Evolutionary conservation across 208 protist species (phyloP).

Genomic region (Trypanosoma avium): DNA sequence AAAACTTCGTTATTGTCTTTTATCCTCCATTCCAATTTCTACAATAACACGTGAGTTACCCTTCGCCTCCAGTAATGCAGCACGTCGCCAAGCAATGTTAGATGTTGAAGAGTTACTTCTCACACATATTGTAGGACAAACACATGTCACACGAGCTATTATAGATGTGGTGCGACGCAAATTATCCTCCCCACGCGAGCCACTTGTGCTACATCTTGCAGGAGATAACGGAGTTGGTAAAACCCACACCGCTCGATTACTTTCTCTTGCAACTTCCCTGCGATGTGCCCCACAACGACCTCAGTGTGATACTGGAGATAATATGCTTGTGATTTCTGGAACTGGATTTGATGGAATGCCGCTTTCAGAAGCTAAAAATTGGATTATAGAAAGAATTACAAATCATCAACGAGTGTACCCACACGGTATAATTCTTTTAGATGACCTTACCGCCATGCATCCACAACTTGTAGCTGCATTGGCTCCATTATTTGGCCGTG

Average conservation of each 20-base stretch:
- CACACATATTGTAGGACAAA: slow-evolving; percentile 49
- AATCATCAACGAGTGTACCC: slow-evolving; percentile 53
- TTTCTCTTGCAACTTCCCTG: slow-evolving; percentile 63
- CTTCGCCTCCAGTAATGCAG: slow-evolving; percentile 38
- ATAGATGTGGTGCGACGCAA: slow-evolving; percentile 54
- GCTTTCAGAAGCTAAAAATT: slow-evolving; percentile 7
- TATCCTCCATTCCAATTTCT: slow-evolving; percentile 5
- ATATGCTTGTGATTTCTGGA: slow-evolving; percentile 62
- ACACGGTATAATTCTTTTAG: slow-evolving; percentile 77
- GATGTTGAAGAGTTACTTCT: slow-evolving; percentile 51
- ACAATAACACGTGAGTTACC: slow-evolving; percentile 44
- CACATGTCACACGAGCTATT: slow-evolving; percentile 49
- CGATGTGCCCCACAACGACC: slow-evolving; percentile 24
- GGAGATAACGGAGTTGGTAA: slow-evolving; percentile 87
- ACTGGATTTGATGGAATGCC: slow-evolving; percentile 54
- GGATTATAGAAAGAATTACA: slow-evolving; percentile 50
- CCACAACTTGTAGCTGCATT: slow-evolving; percentile 49
- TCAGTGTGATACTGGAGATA: slow-evolving; percentile 63
- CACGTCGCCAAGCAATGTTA: slow-evolving; percentile 38
- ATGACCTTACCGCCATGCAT: slow-evolving; percentile 70
- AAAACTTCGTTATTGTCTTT: slow-evolving; percentile 43
- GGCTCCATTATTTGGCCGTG: slow-evolving; percentile 71
- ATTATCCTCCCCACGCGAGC: slow-evolving; percentile 49
- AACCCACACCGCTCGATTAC: slow-evolving; percentile 59
- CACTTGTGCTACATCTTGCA: slow-evolving; percentile 75